Evolutionary conservation across 2,329 filamentous ascomycete genomes (phyloP).

Genomic region (Colletotrichum sp.): DNA sequence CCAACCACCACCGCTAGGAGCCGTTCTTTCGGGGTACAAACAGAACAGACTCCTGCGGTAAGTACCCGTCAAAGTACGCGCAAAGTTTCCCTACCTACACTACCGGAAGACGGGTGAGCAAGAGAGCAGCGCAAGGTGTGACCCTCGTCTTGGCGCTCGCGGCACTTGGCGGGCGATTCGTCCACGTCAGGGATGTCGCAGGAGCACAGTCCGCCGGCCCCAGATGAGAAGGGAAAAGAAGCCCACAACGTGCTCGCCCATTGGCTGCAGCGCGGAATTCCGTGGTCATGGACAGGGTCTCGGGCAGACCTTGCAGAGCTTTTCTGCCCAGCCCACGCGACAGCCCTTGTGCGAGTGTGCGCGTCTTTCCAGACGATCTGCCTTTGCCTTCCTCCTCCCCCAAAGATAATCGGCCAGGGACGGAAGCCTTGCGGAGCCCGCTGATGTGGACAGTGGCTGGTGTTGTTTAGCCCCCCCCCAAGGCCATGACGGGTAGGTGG

Average conservation of each 20-base stretch:
- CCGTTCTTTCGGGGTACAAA: neutral
- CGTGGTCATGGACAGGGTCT: neutral
- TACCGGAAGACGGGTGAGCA: neutral
- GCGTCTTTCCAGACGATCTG: neutral
- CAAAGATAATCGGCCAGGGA: neutral
- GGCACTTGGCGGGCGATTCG: constrained; percentile 17
- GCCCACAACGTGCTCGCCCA: neutral
- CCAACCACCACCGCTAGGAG: neutral
- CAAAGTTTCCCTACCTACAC: neutral
- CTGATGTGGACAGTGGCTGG: neutral
- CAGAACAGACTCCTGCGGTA: neutral
- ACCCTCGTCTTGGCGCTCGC: constrained; percentile 5
- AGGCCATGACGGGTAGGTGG: neutral
- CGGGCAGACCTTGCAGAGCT: neutral
- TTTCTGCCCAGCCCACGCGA: neutral
- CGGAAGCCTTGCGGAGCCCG: constrained; percentile 8
- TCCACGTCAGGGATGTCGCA: constrained; percentile 14
- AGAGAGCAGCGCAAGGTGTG: neutral
- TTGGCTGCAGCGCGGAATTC: neutral
- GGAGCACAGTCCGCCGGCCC: neutral
- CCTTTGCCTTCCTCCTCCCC: neutral
- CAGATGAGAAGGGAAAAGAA: neutral
- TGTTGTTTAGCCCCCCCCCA: neutral
- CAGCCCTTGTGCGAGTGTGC: neutral
- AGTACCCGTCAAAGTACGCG: neutral